A percentile compares a stretch with the other conserved stretches of the same genome.
phyloP scores from a whole-genome alignment of 805 yeast species.

The Metschnikowia arizonensis region DNA sequence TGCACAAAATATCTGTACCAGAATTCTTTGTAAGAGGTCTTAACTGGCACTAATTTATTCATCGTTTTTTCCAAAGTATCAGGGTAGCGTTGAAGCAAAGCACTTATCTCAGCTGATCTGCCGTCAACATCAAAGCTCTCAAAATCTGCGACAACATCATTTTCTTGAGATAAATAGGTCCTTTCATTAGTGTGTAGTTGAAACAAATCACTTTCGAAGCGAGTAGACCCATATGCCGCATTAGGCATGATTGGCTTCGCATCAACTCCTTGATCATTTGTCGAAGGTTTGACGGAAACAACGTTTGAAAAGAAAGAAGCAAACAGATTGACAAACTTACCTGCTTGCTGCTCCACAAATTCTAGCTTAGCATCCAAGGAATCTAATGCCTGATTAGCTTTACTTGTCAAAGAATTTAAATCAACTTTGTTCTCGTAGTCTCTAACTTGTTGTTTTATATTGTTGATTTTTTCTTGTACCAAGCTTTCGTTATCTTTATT shows the following conservation, averaged over 20 bases:
- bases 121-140: conserved; percentile 39
- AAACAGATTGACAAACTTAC: conserved; percentile 52
- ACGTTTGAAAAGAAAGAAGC: conserved; percentile 50
- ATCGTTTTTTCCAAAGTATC: conserved; percentile 49
- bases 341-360: conserved; percentile 65
- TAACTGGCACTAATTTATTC: conserved; percentile 63
- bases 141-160: conserved; percentile 15
- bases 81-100: conserved; percentile 44
- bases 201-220: conserved; percentile 38
- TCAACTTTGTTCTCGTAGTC: conserved; percentile 19
- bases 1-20: conserved; percentile 70
- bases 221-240: conserved; percentile 32
- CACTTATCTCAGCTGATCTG: conserved; percentile 49
- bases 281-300: conserved; percentile 21
- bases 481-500: conserved; percentile 14
- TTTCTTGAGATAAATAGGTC: conserved; percentile 16
- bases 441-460: conserved; percentile 15
- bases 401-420: conserved; percentile 22
- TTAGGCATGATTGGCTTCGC: conserved; percentile 16
- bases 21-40: conserved; percentile 55
- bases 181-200: conserved; percentile 36
- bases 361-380: conserved; percentile 69
- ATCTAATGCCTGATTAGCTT: conserved; percentile 58
- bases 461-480: conserved; percentile 28
- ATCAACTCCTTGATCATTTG: conserved; percentile 8